Conservation (phyloP, 139 green algal genomes). For the Eudorina sp. region DNA sequence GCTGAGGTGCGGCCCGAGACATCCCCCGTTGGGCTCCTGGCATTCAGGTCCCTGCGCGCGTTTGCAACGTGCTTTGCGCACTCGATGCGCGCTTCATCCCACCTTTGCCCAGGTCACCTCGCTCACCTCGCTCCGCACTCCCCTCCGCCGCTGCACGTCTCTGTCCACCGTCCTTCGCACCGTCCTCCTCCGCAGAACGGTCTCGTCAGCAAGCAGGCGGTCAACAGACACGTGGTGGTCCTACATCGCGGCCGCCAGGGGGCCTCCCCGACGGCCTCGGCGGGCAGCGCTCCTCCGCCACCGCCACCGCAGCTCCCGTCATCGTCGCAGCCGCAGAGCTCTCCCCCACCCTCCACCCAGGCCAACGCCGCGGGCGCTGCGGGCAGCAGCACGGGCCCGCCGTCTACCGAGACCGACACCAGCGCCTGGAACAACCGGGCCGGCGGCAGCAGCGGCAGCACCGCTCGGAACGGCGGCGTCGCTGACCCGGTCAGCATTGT, state of each 20-base stretch:
- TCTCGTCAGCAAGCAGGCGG: conserved; percentile 1
- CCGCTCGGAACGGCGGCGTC: too few relatives aligned
- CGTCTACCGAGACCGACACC: too few relatives aligned
- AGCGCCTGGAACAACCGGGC: too few relatives aligned
- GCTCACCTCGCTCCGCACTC: too few relatives aligned
- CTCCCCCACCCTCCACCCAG: background rate
- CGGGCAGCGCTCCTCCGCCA: background rate
- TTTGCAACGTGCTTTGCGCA: too few relatives aligned
- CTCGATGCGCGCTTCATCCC: too few relatives aligned
- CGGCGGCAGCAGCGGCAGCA: too few relatives aligned
- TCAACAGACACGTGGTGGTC: background rate
- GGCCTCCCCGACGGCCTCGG: background rate
- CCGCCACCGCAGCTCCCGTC: background rate
- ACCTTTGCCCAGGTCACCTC: too few relatives aligned
- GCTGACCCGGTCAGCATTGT: too few relatives aligned
- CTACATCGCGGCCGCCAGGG: background rate
- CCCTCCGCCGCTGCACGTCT: background rate
- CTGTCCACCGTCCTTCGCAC: background rate
- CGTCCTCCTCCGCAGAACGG: background rate
- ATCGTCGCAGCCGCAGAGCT: background rate
- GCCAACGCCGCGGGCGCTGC: background rate
- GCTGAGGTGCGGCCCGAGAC: too few relatives aligned
- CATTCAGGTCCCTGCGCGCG: too few relatives aligned
- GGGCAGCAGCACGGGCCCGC: background rate
- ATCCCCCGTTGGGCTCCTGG: too few relatives aligned